These are phyloP conservation scores for Beauveria caledonica DNA, from an alignment of 2,329 filamentous ascomycete species.

Conservation along the genomic window DNA sequence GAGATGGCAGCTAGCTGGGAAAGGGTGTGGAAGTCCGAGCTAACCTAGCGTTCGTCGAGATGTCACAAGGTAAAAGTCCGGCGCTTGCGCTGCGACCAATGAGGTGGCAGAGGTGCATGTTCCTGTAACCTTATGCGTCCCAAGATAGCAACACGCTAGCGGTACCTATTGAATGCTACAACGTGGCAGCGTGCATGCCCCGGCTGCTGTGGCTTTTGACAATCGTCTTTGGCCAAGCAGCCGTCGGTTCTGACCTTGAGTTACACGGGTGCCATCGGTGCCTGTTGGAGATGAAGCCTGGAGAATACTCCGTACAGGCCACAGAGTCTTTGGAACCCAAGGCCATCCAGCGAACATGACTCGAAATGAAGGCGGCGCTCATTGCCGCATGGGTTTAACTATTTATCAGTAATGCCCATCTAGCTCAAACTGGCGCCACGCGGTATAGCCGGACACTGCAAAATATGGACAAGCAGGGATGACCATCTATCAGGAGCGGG, in stretches of 20 bases:
- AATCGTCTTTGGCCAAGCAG: not conserved
- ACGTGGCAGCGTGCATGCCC: not conserved
- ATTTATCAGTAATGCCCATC: not conserved
- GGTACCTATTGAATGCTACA: not conserved
- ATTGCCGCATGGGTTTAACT: not conserved
- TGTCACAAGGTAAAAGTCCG: not conserved
- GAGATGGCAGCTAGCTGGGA: not conserved
- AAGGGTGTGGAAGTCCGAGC: not conserved
- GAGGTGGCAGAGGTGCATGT: not conserved
- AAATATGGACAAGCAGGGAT: not conserved
- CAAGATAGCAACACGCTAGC: slow-evolving; percentile 12
- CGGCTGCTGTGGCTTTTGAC: not conserved
- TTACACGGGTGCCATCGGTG: not conserved
- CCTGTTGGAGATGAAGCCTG: not conserved
- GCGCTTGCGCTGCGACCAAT: slow-evolving; percentile 9
- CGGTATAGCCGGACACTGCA: not conserved
- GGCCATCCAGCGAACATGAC: not conserved
- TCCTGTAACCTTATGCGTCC: slow-evolving; percentile 9
- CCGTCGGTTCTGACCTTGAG: not conserved
- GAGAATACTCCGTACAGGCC: not conserved
- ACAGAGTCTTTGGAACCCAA: not conserved
- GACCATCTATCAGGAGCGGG: slow-evolving; percentile 1
- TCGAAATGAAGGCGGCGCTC: not conserved
- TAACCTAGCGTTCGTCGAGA: not conserved
- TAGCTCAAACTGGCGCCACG: slow-evolving; percentile 1